These are phyloP conservation scores for Caryopteris hybrid DNA, from an alignment of 305 asterid species.

Conservation along the genomic window DNA sequence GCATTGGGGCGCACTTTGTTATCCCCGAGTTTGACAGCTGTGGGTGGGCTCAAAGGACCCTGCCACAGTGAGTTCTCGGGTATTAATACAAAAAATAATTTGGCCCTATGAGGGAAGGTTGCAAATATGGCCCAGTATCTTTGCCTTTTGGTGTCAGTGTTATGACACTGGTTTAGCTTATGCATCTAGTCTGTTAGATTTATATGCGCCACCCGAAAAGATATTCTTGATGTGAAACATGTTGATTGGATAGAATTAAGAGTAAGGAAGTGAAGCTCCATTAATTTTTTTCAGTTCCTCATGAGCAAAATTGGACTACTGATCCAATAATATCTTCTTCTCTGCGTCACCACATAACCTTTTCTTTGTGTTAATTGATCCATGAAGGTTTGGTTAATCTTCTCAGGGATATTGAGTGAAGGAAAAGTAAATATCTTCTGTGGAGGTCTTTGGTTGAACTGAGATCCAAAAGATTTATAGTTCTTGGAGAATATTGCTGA, in stretches of 20 bases:
- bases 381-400: background rate
- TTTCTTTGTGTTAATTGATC: background rate
- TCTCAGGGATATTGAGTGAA: background rate
- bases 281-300: background rate
- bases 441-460: background rate
- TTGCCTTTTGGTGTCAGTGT: too few species aligned
- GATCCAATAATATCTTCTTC: background rate
- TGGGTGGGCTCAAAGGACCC: too few species aligned
- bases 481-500: background rate
- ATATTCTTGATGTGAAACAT: background rate
- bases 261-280: constrained; percentile 1
- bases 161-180: background rate
- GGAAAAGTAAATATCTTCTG: background rate
- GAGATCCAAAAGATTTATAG: background rate
- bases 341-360: background rate
- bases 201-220: background rate
- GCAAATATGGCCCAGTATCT: background rate
- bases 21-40: too few species aligned
- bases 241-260: background rate
- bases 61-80: too few species aligned
- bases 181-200: background rate
- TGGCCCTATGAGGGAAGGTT: background rate
- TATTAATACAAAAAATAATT: too few species aligned
- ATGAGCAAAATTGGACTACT: background rate
- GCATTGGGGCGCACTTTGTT: too few species aligned